These are phyloP conservation scores for Kernera saxatilis DNA, from an alignment of 345 rosid genomes.

Conservation along the genomic window DNA sequence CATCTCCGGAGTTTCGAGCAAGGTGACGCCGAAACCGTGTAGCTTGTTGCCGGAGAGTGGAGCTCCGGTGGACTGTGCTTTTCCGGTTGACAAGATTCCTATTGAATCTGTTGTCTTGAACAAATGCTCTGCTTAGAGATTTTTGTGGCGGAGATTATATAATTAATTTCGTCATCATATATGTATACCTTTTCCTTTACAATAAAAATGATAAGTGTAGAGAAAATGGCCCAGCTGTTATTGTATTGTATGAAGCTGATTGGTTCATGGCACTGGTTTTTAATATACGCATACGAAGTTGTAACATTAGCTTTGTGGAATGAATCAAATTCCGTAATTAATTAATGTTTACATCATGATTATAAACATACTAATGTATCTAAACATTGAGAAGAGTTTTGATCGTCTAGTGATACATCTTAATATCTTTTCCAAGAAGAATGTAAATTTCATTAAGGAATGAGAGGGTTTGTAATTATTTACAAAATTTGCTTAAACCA, in stretches of 20 bases:
- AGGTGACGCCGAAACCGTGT: constrained; percentile 55
- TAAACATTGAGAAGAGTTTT: neutral
- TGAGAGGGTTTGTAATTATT: no score
- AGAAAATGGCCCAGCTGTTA: neutral
- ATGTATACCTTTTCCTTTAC: neutral
- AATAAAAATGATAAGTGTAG: neutral
- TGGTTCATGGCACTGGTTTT: neutral
- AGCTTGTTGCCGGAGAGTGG: constrained; percentile 38
- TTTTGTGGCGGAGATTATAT: neutral
- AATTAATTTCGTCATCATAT: neutral
- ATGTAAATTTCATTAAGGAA: no score
- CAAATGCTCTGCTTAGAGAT: constrained; percentile 37
- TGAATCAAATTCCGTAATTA: neutral
- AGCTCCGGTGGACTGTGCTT: constrained; percentile 37
- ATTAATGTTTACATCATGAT: neutral
- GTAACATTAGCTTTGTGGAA: neutral
- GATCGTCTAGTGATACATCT: neutral
- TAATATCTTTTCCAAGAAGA: no score
- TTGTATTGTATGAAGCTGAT: constrained; percentile 7
- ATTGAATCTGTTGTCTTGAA: constrained; percentile 33
- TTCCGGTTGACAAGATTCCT: constrained; percentile 54
- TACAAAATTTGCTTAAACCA: no score
- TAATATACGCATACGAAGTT: neutral
- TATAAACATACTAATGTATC: neutral
- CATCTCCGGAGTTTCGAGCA: constrained; percentile 47